Base-by-base conservation (phyloP, 495 filamentous ascomycete genomes). In the Neurospora tetrasperma region DNA sequence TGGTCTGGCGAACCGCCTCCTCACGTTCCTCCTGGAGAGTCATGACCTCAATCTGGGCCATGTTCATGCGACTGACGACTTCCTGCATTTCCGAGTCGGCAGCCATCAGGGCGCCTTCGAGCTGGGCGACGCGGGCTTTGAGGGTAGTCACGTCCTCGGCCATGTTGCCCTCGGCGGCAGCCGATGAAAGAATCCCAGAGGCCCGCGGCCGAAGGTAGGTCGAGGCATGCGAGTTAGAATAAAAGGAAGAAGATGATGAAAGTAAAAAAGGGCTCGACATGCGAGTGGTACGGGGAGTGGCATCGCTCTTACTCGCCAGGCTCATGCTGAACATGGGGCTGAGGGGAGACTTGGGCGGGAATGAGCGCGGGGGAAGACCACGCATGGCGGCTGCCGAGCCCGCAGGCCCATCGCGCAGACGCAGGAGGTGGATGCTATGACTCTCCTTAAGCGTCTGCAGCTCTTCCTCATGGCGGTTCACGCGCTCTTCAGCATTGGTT, bases 31-130 rank as follows among this genome's bases (percentile, higher is more conserved):
- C 92, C 82, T 98, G 94, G 70, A 99, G 86, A 77, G 94, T 89
- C 78, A 94, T 89, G 44, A 99, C 96, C 82, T 97, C 94, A 72
- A 97, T 94, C 84, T 98, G 96, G 9, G 95, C 94, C 73, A 89
- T 85, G 82, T 94, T 97, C 94, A 99, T 97, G 71, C 92, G 87
- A 71, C 90, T 85, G 18, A 99, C 92, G 3, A 98, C 95, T 80
- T 96, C 92, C 79, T 95, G 89, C 96, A 99, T 98, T 85, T 98
- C 95, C 72, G 85, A 84, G 76, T 98, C 96, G 23, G 96, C 93
- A 73, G 96, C 88, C 35, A 86, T 83, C 23, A 98, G 85, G 12
- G 94, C 91, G 71, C 86, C 89, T 82, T 99, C 96, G 14, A 99
- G 87, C 77, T 96, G 93, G 42, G 77, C 69, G 23, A 83, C 81